A percentile compares a stretch with the other conserved stretches of the same genome.
These are phyloP conservation scores for Wallacemonas sp. DNA, from an alignment of 208 protist genomes.

Conservation along the genomic window DNA sequence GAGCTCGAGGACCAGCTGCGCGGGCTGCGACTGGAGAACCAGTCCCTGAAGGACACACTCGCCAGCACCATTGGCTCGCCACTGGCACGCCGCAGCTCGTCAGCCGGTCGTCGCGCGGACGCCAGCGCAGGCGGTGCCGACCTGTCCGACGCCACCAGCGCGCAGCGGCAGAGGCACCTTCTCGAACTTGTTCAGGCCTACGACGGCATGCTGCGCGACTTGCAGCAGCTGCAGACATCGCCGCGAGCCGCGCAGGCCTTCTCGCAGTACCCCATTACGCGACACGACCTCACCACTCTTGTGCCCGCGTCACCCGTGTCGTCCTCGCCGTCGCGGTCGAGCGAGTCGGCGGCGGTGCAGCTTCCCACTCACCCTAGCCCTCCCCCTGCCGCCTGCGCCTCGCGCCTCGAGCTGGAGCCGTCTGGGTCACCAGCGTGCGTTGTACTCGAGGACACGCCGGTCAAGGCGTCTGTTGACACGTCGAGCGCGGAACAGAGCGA, in stretches of 20 bases:
- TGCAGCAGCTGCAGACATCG: slow-evolving; percentile 1
- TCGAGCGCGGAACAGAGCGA: background rate
- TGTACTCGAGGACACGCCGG: too few relatives aligned
- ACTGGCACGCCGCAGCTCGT: background rate
- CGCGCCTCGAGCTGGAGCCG: too few relatives aligned
- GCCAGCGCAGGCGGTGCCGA: too few relatives aligned
- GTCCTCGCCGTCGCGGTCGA: background rate
- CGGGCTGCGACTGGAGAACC: slow-evolving; percentile 1
- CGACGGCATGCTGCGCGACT: slow-evolving; percentile 10
- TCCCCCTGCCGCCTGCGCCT: too few relatives aligned
- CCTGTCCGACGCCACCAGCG: too few relatives aligned
- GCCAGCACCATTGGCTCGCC: slow-evolving; percentile 9
- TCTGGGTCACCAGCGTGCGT: too few relatives aligned
- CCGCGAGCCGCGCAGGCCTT: slow-evolving; percentile 1
- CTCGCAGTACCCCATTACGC: slow-evolving; percentile 11
- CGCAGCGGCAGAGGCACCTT: background rate
- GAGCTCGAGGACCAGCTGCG: slow-evolving; percentile 24
- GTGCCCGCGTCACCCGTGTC: background rate
- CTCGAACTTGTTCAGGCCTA: background rate
- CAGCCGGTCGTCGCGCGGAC: background rate
- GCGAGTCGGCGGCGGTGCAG: too few relatives aligned
- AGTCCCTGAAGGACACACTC: slow-evolving; percentile 27
- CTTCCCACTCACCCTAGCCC: background rate
- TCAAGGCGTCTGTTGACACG: too few relatives aligned
- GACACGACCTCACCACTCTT: slow-evolving; percentile 1